Base-by-base conservation (phyloP, 768 basidiomycete genomes). In the Auricularia heimuer region DNA sequence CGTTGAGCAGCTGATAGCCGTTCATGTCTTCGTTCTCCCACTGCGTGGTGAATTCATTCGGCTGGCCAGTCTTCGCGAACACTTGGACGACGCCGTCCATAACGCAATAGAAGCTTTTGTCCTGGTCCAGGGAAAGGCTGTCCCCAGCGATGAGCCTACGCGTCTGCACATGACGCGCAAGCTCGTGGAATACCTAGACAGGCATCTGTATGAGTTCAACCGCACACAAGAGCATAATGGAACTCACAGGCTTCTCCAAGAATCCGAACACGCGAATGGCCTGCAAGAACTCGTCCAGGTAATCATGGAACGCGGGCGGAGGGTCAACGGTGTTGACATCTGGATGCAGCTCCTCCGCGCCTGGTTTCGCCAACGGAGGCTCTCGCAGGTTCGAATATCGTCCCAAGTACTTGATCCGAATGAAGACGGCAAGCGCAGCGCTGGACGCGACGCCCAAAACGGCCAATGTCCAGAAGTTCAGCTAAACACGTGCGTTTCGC, bases 261-360 rank as follows among this genome's bases (percentile, higher is more conserved):
- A 98, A 98, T 21, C 97, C 97, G 70, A 99, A 99, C 10, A 99
- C 92, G 60, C 95, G 85, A 65, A 99, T 92, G 11, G 97, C 97
- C 69, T 95, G 89, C 64, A 98, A 76, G 73, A 99, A 98, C 71
- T 99, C 97, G 73, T 98, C 96, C 34, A 98, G 81, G 70, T 98
- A 98, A 71, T 96, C 95, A 73, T 96, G 94, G 73, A 98, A 94
- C 1, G 89, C 82, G 12, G 89, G 84, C 14, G 86, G 79, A 63
- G 89, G 87, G 70, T 80, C 75, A 16, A 65, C 64, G 67, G 88
- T 83, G 66, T 94, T 94, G 24, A 96, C 89, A 73, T 97, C 94
- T 1, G 94, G 94, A 76, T 96, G 94, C 54, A 93, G 82, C 69
- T 92, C 90, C 68, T 89, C 89, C 14, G 87, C 88, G 71, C 92